Evolutionary conservation across 202 grass and related monocot genomes (phyloP).

Genomic region (Zizania palustris): DNA sequence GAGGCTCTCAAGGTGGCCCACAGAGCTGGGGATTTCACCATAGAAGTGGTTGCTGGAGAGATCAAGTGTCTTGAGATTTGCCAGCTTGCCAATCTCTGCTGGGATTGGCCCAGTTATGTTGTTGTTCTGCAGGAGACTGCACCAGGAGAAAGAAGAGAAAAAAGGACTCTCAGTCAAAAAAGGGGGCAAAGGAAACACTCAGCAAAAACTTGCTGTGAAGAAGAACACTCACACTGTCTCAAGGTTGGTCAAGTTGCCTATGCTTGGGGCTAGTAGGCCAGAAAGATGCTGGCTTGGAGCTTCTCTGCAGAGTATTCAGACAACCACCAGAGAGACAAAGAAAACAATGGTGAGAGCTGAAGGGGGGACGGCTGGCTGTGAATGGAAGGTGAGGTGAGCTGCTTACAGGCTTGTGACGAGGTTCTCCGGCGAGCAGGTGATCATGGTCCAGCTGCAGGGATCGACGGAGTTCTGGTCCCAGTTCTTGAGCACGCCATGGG

Average conservation of each 20-base stretch:
- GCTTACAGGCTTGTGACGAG: slow-evolving; percentile 69
- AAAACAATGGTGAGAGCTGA: background rate
- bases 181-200: background rate
- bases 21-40: slow-evolving; percentile 68
- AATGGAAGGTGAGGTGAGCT: background rate
- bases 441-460: slow-evolving; percentile 81
- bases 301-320: slow-evolving; percentile 51
- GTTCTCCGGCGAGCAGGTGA: slow-evolving; percentile 67
- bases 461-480: slow-evolving; percentile 87
- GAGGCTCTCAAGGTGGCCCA: slow-evolving; percentile 77
- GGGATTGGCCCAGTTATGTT: slow-evolving; percentile 77
- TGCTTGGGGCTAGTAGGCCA: slow-evolving; percentile 66
- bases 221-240: slow-evolving; percentile 63
- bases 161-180: too few relatives aligned
- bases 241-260: slow-evolving; percentile 82
- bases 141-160: background rate
- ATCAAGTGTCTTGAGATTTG: slow-evolving; percentile 77
- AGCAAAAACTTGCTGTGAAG: background rate
- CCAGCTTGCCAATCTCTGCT: slow-evolving; percentile 69
- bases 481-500: slow-evolving; percentile 69
- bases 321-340: background rate
- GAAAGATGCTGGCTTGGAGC: slow-evolving; percentile 77
- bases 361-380: background rate
- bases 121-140: slow-evolving; percentile 88
- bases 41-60: slow-evolving; percentile 75